Percentiles rank a stretch among this genome's conserved stretches.
These are phyloP conservation scores for Aspergillus sp. DNA, from an alignment of 2,329 filamentous ascomycete genomes.

Conservation along the genomic window DNA sequence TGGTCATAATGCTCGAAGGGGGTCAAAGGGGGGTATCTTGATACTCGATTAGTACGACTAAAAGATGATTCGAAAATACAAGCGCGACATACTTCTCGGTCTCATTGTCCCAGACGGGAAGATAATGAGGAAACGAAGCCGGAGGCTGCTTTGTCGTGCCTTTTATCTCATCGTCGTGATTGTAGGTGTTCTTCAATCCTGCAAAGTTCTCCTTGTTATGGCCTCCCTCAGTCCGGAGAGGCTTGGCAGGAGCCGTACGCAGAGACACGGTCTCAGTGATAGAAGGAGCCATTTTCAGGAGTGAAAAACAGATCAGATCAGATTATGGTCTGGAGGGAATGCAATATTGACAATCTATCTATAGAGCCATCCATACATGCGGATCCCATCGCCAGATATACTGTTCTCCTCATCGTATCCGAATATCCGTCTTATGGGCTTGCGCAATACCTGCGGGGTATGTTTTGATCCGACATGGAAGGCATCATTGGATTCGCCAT, in stretches of 20 bases:
- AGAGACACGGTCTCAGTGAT: conserved; percentile 32
- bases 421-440: conserved; percentile 15
- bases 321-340: neutral
- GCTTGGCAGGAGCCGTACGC: conserved; percentile 22
- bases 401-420: neutral
- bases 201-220: conserved; percentile 39
- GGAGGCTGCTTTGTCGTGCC: conserved; percentile 55
- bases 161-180: conserved; percentile 53
- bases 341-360: neutral
- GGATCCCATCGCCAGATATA: conserved; percentile 9
- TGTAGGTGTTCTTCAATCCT: conserved; percentile 32
- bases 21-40: conserved; percentile 60
- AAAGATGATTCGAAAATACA: neutral
- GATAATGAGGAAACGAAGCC: conserved; percentile 68
- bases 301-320: neutral
- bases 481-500: neutral
- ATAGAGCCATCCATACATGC: neutral
- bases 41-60: neutral
- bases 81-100: conserved; percentile 34
- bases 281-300: conserved; percentile 34
- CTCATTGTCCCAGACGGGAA: conserved; percentile 68
- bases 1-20: conserved; percentile 73
- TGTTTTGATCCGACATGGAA: conserved; percentile 9
- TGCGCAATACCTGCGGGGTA: conserved; percentile 26
- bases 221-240: conserved; percentile 31